A percentile compares a stretch with the other conserved stretches of the same genome.
phyloP scores from a whole-genome alignment of 805 yeast species.

The Saccharomyces paradoxus region DNA sequence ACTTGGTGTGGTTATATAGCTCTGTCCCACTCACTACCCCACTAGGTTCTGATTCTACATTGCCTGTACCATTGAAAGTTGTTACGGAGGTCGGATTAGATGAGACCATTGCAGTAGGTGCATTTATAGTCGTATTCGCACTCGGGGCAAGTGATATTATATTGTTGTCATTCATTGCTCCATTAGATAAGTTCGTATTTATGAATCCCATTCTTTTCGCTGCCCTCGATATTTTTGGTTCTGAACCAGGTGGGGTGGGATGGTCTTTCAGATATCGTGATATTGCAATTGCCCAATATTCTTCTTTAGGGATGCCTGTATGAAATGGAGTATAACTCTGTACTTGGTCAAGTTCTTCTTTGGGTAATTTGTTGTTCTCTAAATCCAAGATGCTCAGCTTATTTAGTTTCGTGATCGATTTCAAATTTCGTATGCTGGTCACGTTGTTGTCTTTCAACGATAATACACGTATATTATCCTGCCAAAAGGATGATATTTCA shows the following conservation, averaged over 20 bases:
- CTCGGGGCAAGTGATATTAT: slow-evolving; percentile 7
- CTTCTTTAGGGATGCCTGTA: slow-evolving; percentile 32
- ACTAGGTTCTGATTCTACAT: background rate
- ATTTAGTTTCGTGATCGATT: slow-evolving; percentile 45
- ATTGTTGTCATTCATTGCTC: slow-evolving; percentile 2
- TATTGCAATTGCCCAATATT: slow-evolving; percentile 32
- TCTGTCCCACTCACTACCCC: slow-evolving; percentile 6
- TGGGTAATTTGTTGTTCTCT: slow-evolving; percentile 48
- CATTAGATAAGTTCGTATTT: slow-evolving; percentile 12
- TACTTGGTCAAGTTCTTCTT: slow-evolving; percentile 40
- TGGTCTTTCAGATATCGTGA: slow-evolving; percentile 22
- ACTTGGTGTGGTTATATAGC: slow-evolving; percentile 33
- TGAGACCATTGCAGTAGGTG: slow-evolving; percentile 1
- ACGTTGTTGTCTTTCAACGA: slow-evolving; percentile 54
- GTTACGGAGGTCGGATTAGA: background rate
- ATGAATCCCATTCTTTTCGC: slow-evolving; percentile 72
- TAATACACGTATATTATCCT: slow-evolving; percentile 43
- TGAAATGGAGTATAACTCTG: slow-evolving; percentile 32
- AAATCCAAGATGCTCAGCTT: slow-evolving; percentile 52
- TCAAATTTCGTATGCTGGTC: slow-evolving; percentile 37
- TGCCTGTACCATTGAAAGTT: background rate
- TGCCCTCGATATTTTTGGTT: slow-evolving; percentile 41
- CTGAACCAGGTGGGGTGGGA: slow-evolving; percentile 8
- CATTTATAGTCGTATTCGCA: background rate
- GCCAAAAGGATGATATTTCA: slow-evolving; percentile 33